These are phyloP conservation scores for Paradendryphiella salina DNA, from an alignment of 2,329 filamentous ascomycete species.

Conservation along the genomic window DNA sequence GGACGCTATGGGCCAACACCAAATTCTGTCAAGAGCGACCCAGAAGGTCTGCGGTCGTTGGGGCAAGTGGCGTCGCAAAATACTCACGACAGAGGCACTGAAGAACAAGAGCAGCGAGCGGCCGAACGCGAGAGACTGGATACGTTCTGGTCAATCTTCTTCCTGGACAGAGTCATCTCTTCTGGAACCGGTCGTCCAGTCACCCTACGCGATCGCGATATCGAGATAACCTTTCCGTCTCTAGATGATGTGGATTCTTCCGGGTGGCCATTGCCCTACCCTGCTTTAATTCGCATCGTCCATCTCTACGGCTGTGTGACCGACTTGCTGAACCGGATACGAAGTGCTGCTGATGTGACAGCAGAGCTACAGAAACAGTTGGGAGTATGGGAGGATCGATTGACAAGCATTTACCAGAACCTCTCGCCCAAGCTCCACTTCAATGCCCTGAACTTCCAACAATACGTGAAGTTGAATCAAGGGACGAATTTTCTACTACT, in stretches of 20 bases:
- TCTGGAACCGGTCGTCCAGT: constrained; percentile 84
- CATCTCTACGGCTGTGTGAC: constrained; percentile 84
- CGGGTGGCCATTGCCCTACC: constrained; percentile 76
- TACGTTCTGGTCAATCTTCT: constrained; percentile 88
- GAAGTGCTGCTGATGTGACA: constrained; percentile 72
- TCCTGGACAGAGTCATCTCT: constrained; percentile 83
- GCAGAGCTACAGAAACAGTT: constrained; percentile 72
- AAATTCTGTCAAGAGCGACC: constrained; percentile 54
- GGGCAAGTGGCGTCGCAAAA: constrained; percentile 55
- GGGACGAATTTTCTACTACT: constrained; percentile 85
- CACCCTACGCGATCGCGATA: constrained; percentile 80
- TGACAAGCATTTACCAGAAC: constrained; percentile 74
- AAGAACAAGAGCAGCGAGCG: constrained; percentile 60
- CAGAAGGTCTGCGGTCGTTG: constrained; percentile 42
- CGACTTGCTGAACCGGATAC: constrained; percentile 81
- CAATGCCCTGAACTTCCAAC: constrained; percentile 82
- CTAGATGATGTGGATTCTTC: constrained; percentile 59
- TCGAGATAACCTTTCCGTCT: constrained; percentile 72
- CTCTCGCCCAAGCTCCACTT: constrained; percentile 77
- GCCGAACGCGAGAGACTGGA: constrained; percentile 82
- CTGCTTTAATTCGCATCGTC: constrained; percentile 79
- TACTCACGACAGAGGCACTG: constrained; percentile 42
- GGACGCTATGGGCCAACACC: constrained; percentile 61
- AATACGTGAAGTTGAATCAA: constrained; percentile 77
- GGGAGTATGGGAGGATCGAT: constrained; percentile 75